Percentiles rank a stretch among this genome's conserved stretches.
These are phyloP conservation scores for Selenicereus undatus DNA, from an alignment of 148 eudicot species.

Conservation along the genomic window DNA sequence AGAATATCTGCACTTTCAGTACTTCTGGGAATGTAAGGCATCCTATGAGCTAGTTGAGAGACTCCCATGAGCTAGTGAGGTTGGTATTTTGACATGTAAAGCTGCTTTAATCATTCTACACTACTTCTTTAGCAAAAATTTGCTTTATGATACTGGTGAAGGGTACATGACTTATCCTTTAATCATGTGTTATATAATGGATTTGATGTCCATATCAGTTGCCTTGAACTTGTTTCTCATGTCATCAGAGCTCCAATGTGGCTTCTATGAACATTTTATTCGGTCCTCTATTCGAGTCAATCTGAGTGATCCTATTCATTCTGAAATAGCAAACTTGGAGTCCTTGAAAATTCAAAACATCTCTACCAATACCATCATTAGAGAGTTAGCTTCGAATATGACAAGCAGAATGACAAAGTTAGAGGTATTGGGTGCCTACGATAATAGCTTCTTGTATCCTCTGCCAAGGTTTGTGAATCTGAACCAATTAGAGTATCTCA, in stretches of 20 bases:
- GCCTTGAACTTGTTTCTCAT: background rate
- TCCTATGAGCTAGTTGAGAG: background rate
- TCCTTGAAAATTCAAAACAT: constrained; percentile 19
- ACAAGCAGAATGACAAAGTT: constrained; percentile 20
- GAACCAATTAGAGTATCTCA: constrained; percentile 9
- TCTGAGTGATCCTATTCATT: constrained; percentile 27
- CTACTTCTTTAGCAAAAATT: background rate
- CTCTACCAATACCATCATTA: constrained; percentile 22
- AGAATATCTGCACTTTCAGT: background rate
- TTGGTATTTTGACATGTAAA: background rate
- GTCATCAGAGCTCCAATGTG: background rate
- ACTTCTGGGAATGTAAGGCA: background rate
- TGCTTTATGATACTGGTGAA: background rate
- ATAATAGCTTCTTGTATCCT: constrained; percentile 24
- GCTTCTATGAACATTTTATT: constrained; percentile 24
- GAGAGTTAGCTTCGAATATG: background rate
- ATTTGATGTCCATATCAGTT: no score
- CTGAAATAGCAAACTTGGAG: constrained; percentile 16
- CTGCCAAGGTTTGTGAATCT: constrained; percentile 17
- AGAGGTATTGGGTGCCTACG: constrained; percentile 15
- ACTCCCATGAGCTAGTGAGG: background rate
- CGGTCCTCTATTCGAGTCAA: constrained; percentile 22
- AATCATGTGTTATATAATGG: background rate
- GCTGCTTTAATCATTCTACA: background rate
- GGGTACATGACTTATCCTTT: background rate